These are phyloP conservation scores for Globisporangium nodosum DNA, from an alignment of 352 stramenopile species.

Conservation along the genomic window DNA sequence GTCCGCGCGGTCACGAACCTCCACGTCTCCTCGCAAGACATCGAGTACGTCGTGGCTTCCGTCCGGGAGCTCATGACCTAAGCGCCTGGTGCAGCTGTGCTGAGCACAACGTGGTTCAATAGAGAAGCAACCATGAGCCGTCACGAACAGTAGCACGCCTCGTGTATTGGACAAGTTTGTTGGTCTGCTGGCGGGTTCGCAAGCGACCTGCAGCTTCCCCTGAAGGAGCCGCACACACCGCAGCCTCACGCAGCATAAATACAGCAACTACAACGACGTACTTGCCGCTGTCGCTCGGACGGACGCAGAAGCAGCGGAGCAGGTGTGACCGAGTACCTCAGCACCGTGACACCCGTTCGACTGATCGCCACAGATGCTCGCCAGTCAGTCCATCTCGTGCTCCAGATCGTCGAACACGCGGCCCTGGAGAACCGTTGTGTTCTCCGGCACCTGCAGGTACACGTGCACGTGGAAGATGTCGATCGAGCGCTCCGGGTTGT, in stretches of 20 bases:
- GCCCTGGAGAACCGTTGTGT: constrained; percentile 46
- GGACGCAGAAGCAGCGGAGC: no score
- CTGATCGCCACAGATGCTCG: not conserved
- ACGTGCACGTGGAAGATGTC: constrained; percentile 90
- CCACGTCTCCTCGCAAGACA: constrained; percentile 56
- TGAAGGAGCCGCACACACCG: not conserved
- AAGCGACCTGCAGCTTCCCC: not conserved
- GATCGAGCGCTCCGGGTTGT: constrained; percentile 86
- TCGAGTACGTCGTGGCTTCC: constrained; percentile 54
- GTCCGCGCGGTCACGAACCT: constrained; percentile 74
- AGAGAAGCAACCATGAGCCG: not conserved
- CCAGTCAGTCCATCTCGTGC: constrained; percentile 62
- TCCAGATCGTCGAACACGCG: constrained; percentile 62
- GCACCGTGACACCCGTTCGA: no score
- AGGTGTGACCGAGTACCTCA: not conserved
- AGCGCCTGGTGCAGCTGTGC: not conserved
- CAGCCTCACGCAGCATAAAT: not conserved
- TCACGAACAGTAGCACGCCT: no score
- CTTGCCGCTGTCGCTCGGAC: not conserved
- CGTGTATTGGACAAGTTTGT: not conserved
- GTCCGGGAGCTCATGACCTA: constrained; percentile 52
- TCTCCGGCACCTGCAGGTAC: constrained; percentile 71
- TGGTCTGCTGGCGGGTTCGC: not conserved
- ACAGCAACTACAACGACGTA: not conserved
- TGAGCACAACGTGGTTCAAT: no score